Evolutionary conservation across 2,329 filamentous ascomycete species (phyloP).

Genomic region (Fusarium brevicatenulatum): DNA sequence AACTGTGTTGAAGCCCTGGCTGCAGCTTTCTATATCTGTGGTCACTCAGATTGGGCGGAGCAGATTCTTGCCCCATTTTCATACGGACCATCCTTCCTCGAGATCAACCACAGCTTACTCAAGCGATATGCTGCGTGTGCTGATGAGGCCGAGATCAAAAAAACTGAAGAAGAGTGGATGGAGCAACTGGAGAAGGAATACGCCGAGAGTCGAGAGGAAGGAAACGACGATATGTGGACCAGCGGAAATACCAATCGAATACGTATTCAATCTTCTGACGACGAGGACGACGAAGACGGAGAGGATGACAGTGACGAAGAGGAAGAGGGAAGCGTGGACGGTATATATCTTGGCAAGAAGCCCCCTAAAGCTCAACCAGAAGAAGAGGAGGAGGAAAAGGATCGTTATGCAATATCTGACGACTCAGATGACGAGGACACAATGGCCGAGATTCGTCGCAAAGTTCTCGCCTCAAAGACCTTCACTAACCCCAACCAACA

Average conservation of each 20-base stretch:
- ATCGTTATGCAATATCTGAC: conserved; percentile 81
- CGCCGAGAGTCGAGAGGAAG: conserved; percentile 76
- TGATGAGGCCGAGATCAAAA: conserved; percentile 84
- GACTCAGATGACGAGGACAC: conserved; percentile 82
- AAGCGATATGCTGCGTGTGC: conserved; percentile 86
- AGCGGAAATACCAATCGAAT: conserved; percentile 86
- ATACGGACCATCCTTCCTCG: conserved; percentile 87
- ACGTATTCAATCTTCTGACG: conserved; percentile 62
- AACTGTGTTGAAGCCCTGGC: conserved; percentile 97
- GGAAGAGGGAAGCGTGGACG: conserved; percentile 60
- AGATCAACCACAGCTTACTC: conserved; percentile 87
- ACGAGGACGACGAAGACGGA: conserved; percentile 60
- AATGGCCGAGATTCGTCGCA: conserved; percentile 91
- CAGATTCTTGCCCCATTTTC: conserved; percentile 84
- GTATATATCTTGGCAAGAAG: conserved; percentile 70
- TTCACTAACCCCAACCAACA: conserved; percentile 66
- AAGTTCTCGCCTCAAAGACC: conserved; percentile 90
- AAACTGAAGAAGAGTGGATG: conserved; percentile 87
- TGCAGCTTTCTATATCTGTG: conserved; percentile 92
- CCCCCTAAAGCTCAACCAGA: conserved; percentile 49
- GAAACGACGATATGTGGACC: conserved; percentile 85
- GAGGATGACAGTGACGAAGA: conserved; percentile 58
- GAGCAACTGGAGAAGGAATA: conserved; percentile 91
- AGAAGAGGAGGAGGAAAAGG: conserved; percentile 62
- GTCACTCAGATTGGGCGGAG: conserved; percentile 89